Evolutionary conservation across 1,284 basidiomycete genomes (phyloP), one percentile per base, ranked within the genome.

Genomic region (Cryptococcus floricola): DNA sequence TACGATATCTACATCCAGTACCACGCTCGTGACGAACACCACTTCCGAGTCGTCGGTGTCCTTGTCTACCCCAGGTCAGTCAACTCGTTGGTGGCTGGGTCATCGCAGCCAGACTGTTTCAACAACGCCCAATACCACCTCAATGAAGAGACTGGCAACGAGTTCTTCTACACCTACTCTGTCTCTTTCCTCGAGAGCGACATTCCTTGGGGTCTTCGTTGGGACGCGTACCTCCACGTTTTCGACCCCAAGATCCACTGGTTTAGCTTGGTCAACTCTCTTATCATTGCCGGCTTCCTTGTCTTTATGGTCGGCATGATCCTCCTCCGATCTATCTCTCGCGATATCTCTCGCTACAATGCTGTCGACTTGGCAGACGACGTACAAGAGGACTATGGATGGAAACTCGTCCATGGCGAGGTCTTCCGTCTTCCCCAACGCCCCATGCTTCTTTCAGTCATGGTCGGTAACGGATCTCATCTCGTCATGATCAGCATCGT

Each of bases 371-470:
- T 95, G 37, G 89, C 87, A 64, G 94, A 98, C 74, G 93, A 97
- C 66, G 89, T 97, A 0, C 93, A 96, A 78, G 93, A 97, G 77
- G 95, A 98, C 69, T 97, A 89, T 82, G 95, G 95, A 4, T 98
- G 95, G 95, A 98, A 98, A 54, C 63, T 76, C 38, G 73, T 98
- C 10, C 93, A 97, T 67, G 93, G 91, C 31, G 95, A 98, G 76
- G 91, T 98, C 14, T 98, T 97, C 82, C 85, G 95, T 31, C 80
- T 88, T 4, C 95, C 95, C 0, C 77, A 80, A 48, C 83, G 87
- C 56, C 84, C 90, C 0, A 85, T 94, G 83, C 68, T 89, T 12
- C 80, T 98, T 6, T 87, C 91, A 3, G 84, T 95, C 46, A 83
- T 92, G 75, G 85, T 90, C 27, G 95, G 95, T 9, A 96, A 93